These are phyloP conservation scores for Scalesia atractyloides DNA, from an alignment of 129 eudicot genomes.

Conservation along the genomic window DNA sequence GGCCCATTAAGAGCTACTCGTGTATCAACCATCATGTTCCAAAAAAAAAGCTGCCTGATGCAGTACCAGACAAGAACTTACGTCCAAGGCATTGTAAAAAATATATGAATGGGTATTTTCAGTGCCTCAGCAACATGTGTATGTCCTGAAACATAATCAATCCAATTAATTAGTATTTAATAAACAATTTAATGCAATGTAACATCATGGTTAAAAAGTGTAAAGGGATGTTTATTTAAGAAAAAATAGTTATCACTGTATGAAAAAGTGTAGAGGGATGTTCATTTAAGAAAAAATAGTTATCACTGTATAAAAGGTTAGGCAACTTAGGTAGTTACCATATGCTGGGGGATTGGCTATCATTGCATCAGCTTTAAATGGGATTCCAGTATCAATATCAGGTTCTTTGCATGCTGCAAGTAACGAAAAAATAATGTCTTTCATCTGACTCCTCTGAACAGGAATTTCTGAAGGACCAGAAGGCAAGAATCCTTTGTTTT, in stretches of 20 bases:
- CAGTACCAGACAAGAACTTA: constrained; percentile 50
- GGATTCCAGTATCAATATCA: constrained; percentile 85
- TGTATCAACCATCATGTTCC: constrained; percentile 3
- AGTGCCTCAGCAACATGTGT: constrained; percentile 97
- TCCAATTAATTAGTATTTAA: constrained; percentile 1
- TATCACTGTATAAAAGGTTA: background rate
- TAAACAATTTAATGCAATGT: background rate
- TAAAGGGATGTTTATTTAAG: background rate
- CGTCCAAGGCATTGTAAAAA: constrained; percentile 99
- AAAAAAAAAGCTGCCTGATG: background rate
- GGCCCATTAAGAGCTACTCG: background rate
- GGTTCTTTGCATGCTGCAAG: constrained; percentile 96
- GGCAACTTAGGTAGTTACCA: constrained; percentile 46
- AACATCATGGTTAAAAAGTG: background rate
- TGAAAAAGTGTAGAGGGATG: constrained; percentile 1
- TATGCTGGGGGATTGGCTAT: constrained; percentile 99
- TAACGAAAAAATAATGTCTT: constrained; percentile 84
- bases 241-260: background rate
- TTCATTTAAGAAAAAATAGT: background rate
- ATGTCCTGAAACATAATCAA: constrained; percentile 66
- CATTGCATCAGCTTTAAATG: constrained; percentile 96
- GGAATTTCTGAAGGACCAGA: constrained; percentile 99
- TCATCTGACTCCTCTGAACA: constrained; percentile 83
- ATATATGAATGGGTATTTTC: constrained; percentile 91
- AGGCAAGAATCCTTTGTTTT: constrained; percentile 97